phyloP scores from a whole-genome alignment of 225 moss, liverwort and hornwort genomes.

The Straminergon stramineum region DNA sequence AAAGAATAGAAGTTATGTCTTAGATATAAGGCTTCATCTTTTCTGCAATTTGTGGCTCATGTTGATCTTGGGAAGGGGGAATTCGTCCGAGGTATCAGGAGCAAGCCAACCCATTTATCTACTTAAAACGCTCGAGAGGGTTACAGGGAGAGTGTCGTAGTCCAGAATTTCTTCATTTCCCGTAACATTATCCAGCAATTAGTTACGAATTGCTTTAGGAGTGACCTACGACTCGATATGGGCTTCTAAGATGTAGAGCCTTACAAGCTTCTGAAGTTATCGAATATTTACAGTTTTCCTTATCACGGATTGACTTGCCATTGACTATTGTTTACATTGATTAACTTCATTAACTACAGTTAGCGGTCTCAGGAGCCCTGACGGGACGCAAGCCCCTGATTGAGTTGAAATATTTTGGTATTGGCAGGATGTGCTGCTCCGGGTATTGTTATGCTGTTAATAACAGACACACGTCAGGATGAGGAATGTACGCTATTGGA shows the following conservation, averaged over 20 bases:
- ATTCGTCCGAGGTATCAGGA: neutral
- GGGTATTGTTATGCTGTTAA: slow-evolving; percentile 42
- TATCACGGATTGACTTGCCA: too few relatives aligned
- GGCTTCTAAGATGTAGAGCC: neutral
- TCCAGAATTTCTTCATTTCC: neutral
- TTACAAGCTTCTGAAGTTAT: too few relatives aligned
- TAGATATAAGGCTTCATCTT: accelerated
- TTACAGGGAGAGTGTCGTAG: neutral
- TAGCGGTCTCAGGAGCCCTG: too few relatives aligned
- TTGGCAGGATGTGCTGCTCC: slow-evolving; percentile 18
- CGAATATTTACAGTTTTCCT: too few relatives aligned
- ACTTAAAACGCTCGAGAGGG: neutral
- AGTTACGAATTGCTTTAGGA: neutral
- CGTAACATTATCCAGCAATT: neutral
- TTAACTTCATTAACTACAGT: too few relatives aligned
- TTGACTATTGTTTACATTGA: too few relatives aligned
- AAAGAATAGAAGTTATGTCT: too few relatives aligned
- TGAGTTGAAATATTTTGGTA: neutral
- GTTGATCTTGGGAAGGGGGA: neutral
- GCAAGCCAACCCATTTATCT: neutral
- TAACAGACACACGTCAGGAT: slow-evolving; percentile 17
- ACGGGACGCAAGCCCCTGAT: too few relatives aligned
- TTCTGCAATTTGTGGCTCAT: neutral
- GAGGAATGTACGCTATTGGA: slow-evolving; percentile 40
- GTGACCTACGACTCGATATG: neutral